These are phyloP conservation scores for Dipteronia dyeriana DNA, from an alignment of 345 rosid genomes.

Conservation along the genomic window DNA sequence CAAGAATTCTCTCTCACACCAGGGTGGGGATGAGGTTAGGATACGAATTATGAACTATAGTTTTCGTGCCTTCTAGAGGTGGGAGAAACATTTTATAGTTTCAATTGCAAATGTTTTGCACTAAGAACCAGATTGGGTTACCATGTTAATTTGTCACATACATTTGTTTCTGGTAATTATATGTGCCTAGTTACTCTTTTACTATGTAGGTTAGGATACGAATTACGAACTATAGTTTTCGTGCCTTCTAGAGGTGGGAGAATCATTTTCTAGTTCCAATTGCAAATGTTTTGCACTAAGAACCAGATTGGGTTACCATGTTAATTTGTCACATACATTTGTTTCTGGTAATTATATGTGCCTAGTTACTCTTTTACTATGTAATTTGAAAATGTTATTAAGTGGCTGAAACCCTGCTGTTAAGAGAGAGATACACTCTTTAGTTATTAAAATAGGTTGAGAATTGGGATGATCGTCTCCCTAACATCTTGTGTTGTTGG, in stretches of 20 bases:
- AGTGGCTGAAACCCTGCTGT: not conserved
- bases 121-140: not conserved
- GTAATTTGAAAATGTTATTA: not conserved
- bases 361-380: not conserved
- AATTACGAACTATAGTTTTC: not conserved
- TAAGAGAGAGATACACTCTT: not conserved
- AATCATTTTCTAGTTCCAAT: not conserved
- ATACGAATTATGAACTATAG: not conserved
- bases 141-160: not conserved
- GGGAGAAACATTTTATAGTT: not conserved
- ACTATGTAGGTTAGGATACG: not conserved
- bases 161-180: not conserved
- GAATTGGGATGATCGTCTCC: conserved; percentile 9
- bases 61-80: not conserved
- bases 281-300: not conserved
- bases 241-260: not conserved
- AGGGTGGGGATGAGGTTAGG: not conserved
- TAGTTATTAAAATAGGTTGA: not conserved
- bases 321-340: not conserved
- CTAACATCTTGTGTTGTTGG: conserved; percentile 5
- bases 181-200: not conserved
- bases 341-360: not conserved
- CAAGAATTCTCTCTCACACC: not conserved
- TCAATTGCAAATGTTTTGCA: not conserved
- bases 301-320: not conserved